These are phyloP conservation scores for Cercospora zeae-maydis DNA, from an alignment of 2,329 filamentous ascomycete species.

Conservation along the genomic window DNA sequence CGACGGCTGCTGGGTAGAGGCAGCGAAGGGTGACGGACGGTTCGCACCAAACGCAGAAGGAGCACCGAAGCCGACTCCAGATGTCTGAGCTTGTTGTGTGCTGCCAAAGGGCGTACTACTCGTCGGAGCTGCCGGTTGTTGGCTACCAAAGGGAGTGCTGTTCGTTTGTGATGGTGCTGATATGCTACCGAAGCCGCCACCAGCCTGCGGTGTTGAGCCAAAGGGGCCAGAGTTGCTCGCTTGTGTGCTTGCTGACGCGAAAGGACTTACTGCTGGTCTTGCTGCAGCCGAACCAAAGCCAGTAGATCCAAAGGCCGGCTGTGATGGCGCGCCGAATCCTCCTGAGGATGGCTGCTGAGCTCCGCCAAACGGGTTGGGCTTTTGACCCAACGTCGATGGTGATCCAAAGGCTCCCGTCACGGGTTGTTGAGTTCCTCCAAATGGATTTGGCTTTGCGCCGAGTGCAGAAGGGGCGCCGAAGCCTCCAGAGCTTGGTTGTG, in stretches of 20 bases:
- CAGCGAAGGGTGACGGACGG: conserved; percentile 41
- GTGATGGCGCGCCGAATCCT: conserved; percentile 13
- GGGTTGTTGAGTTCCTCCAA: conserved; percentile 16
- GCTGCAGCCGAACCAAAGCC: conserved; percentile 18
- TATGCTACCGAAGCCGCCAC: conserved; percentile 8
- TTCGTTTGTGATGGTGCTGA: neutral
- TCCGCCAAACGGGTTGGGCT: conserved; percentile 22
- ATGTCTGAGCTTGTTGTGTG: conserved; percentile 6
- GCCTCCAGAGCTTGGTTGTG: conserved; percentile 18
- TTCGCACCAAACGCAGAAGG: conserved; percentile 26
- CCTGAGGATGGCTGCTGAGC: conserved; percentile 17
- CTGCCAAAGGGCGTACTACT: neutral
- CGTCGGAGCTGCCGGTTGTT: neutral
- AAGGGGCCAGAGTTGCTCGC: neutral
- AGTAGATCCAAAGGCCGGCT: conserved; percentile 19
- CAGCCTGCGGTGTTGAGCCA: neutral
- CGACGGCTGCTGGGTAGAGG: conserved; percentile 31
- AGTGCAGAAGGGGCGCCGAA: conserved; percentile 35
- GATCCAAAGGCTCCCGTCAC: conserved; percentile 21
- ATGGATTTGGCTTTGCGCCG: conserved; percentile 31
- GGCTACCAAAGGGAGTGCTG: neutral
- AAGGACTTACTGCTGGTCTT: conserved; percentile 13
- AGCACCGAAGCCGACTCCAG: conserved; percentile 17
- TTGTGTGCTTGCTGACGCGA: neutral
- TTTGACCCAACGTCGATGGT: conserved; percentile 22